These are phyloP conservation scores for Micractinium conductrix DNA, from an alignment of 139 green algal species.

Conservation along the genomic window DNA sequence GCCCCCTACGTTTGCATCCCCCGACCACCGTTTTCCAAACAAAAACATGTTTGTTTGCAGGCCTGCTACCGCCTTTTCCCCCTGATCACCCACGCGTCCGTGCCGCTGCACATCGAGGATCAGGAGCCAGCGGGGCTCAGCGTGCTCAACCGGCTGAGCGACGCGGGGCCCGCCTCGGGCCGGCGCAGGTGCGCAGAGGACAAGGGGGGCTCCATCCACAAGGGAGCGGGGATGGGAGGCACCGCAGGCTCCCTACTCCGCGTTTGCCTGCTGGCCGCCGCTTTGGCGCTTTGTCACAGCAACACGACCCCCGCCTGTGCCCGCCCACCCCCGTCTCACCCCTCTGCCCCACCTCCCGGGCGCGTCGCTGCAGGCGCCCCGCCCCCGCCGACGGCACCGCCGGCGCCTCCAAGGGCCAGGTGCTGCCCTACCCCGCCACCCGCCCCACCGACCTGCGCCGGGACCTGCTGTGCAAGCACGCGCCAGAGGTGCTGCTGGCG, in stretches of 20 bases:
- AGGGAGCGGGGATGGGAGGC: no score
- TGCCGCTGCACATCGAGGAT: constrained; percentile 26
- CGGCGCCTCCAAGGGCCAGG: not conserved
- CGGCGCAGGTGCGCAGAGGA: constrained; percentile 16
- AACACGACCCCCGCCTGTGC: not conserved
- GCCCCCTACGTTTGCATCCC: no score
- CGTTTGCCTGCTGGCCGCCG: not conserved
- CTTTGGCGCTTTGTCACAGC: not conserved
- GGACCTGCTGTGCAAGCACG: not conserved
- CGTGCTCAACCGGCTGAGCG: not conserved
- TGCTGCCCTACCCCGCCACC: constrained; percentile 29
- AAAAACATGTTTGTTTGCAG: no score
- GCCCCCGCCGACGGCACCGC: constrained; percentile 9
- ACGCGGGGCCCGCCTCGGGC: constrained; percentile 21
- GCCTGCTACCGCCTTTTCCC: constrained; percentile 33
- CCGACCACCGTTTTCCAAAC: no score
- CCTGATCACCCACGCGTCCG: constrained; percentile 11
- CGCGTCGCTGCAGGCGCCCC: not conserved
- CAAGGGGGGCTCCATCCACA: no score
- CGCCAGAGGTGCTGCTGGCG: constrained; percentile 12
- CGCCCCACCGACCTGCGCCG: constrained; percentile 14
- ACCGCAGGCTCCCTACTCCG: not conserved
- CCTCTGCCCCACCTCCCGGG: not conserved
- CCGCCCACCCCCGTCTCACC: not conserved
- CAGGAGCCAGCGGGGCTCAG: constrained; percentile 19